Evolutionary conservation across 495 filamentous ascomycete species (phyloP).

Genomic region (Sphaerosporella brunnea): DNA sequence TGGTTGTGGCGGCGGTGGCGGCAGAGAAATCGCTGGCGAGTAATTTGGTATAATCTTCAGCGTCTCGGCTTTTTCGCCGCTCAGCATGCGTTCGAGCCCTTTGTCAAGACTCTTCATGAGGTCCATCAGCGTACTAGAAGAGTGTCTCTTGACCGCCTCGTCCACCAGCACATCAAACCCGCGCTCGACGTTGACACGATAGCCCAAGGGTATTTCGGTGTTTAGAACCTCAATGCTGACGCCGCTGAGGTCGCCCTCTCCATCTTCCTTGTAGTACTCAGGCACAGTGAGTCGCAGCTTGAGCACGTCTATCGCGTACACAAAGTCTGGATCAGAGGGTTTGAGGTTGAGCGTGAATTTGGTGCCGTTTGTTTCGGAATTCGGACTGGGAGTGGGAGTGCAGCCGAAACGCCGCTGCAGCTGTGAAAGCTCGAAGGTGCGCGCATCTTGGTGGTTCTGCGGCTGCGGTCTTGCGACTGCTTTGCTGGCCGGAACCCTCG

Average conservation of each 20-base stretch:
- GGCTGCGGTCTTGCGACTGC: not conserved
- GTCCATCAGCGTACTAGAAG: conserved; percentile 43
- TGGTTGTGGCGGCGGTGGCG: conserved; percentile 12
- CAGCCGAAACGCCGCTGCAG: conserved; percentile 1
- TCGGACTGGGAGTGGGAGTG: not conserved
- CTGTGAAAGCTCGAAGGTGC: conserved; percentile 4
- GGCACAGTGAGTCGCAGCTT: conserved; percentile 58
- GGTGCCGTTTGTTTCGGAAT: conserved; percentile 17
- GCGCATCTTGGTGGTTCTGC: not conserved
- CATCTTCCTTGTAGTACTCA: conserved; percentile 36
- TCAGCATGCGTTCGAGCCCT: conserved; percentile 53
- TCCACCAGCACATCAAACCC: conserved; percentile 56
- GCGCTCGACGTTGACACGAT: conserved; percentile 59
- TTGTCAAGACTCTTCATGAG: conserved; percentile 58
- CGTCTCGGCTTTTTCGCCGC: conserved; percentile 54
- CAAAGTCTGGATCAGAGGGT: conserved; percentile 80
- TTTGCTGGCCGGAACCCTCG: not conserved
- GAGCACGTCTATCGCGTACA: conserved; percentile 57
- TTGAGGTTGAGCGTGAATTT: conserved; percentile 44
- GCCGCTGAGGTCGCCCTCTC: conserved; percentile 17
- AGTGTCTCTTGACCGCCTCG: too few relatives aligned
- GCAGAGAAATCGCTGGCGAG: not conserved
- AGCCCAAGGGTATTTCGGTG: conserved; percentile 59
- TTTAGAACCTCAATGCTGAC: conserved; percentile 53
- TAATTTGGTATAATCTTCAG: conserved; percentile 57